Evolutionary conservation across 2,329 filamentous ascomycete genomes (phyloP), one percentile per base, ranked within the genome.

Genomic region (Escovopsis sp.): DNA sequence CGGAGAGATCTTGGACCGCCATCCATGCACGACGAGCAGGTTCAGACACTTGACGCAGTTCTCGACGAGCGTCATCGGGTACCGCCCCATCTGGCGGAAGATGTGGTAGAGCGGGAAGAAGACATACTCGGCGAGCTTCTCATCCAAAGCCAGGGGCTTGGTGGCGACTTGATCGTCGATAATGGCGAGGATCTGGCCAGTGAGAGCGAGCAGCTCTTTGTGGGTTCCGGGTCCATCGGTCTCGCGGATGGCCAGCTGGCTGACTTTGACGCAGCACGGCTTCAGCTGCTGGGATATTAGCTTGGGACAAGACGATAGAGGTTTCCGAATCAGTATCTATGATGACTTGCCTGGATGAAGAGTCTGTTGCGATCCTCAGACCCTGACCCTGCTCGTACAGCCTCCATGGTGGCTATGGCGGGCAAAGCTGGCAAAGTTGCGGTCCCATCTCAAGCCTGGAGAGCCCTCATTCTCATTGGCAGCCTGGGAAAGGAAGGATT

Each of bases 101-200:
- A 96, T 74, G 46, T 90, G 80, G 1, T 84, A 86, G 0, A 98
- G 63, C 0, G 90, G 90, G 42, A 94, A 94, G 63, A 96, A 96
- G 49, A 82, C 71, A 63, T 96, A 98, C 61, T 94, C 87, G 12
- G 87, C 85, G 14, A 96, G 62, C 53, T 86, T 88, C 35, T 77
- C 69, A 53, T 94, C 84, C 14, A 96, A 55, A 1, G 62, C 60
- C 2, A 60, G 52, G 3, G 62, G 54, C 42, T 72, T 63, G 17
- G 48, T 48, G 29, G 52, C 48, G 19, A 60, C 46, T 46, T 66
- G 66, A 23, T 52, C 50, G 31, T 62, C 50, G 4, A 76, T 54
- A n/a, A 70, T 53, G 16, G 43, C 42, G 21, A 63, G 54, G 3
- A 76, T 53, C 38, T 65, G 57, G 17, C 55, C 51, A 2, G 60